Base-by-base conservation (phyloP, 2,329 filamentous ascomycete genomes). In the Claviceps sorghi region DNA sequence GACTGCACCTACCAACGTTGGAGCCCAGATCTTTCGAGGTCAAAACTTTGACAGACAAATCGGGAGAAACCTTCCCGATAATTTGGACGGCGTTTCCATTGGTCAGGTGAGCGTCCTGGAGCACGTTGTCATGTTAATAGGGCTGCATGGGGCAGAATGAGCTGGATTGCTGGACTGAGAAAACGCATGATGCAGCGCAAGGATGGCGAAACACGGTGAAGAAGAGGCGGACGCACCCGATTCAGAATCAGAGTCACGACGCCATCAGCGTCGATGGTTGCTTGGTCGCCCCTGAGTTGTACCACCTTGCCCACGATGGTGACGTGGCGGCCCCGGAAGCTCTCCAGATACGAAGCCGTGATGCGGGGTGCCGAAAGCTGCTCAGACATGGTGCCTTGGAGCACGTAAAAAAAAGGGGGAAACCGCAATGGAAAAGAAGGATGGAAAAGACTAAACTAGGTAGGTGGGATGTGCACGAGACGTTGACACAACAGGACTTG, bases 271-370 rank as follows among this genome's bases (percentile, higher is more conserved):
- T 95, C 88, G 32, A 97, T 78, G 6, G 82, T 80, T 0, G 89
- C 91, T 49, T 79, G 78, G 50, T 93, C 86, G 58, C 90, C 90
- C 50, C 83, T 83, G 26, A 97, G 75, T 61, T 93, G 83, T 4
- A 80, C 78, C 47, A 97, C 89, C 61, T 85, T 89, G 61, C 93
- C 93, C 5, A 95, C 76, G 52, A 97, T 75, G 60, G 89, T 89
- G 56, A 97, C 86, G 56, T 86, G 86, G 58, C 80, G 78, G 58
- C 76, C 75, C 58, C 82, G 75, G 71, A 90, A 95, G 62, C 76
- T 76, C 64, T 88, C 80, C 53, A 97, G 84, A 69, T 91, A 86
- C 42, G 77, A 72, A 51, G 86, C 85, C 48, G 86, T 88, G 66
- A 96, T 81, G 67, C 93, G 89, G 32, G 93, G 91, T 48, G 88